phyloP scores from a whole-genome alignment of 345 rosid species.

The Citrus australasica region DNA sequence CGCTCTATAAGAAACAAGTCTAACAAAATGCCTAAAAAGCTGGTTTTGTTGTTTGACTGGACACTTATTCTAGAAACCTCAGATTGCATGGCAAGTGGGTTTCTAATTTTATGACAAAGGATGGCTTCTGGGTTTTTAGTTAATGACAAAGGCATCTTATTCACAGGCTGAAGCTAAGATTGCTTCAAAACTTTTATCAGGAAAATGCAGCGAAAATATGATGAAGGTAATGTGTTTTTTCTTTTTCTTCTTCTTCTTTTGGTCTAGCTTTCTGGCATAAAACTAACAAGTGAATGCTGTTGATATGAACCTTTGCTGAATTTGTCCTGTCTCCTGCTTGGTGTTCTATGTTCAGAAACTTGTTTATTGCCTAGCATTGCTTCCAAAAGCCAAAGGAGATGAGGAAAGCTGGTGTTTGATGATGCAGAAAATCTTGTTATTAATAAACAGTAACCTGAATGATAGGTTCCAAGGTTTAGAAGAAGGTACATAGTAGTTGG shows the following conservation, averaged over 20 bases:
- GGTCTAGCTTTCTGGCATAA: background rate
- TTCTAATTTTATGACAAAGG: background rate
- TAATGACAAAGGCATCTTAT: background rate
- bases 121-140: conserved; percentile 3
- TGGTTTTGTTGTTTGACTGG: background rate
- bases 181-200: conserved; percentile 59
- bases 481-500: conserved; percentile 49
- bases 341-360: conserved; percentile 53
- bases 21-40: background rate
- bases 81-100: background rate
- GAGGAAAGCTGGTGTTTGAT: conserved; percentile 69
- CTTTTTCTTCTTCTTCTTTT: background rate
- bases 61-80: background rate
- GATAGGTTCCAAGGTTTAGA: conserved; percentile 76
- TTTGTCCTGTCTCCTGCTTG: conserved; percentile 10
- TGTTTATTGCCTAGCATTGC: conserved; percentile 70
- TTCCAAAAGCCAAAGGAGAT: conserved; percentile 83
- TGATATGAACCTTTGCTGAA: conserved; percentile 10
- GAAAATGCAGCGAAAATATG: conserved; percentile 49
- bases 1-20: background rate
- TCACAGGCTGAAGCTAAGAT: conserved; percentile 71
- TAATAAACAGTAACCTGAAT: conserved; percentile 52
- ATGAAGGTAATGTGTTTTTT: conserved; percentile 44
- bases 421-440: conserved; percentile 66
- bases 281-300: conserved; percentile 12